These are phyloP conservation scores for Phialophora expanda DNA, from an alignment of 2,329 filamentous ascomycete species.

Conservation along the genomic window DNA sequence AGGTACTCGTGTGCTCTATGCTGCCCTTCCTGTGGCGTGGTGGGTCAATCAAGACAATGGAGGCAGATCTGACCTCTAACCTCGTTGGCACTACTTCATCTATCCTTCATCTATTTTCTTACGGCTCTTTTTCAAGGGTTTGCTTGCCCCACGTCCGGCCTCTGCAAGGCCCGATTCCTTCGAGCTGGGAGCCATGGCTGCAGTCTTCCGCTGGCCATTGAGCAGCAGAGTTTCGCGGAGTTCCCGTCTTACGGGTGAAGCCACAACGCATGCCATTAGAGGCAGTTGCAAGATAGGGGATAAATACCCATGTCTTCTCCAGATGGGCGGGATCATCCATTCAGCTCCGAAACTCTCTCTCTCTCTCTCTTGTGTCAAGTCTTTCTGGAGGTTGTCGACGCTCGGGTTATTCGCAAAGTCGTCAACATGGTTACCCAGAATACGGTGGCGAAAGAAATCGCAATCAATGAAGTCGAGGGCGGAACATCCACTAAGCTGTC, in stretches of 20 bases:
- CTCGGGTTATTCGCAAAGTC: not conserved
- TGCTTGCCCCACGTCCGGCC: not conserved
- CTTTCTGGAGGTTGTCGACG: not conserved
- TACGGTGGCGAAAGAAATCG: slow-evolving; percentile 16
- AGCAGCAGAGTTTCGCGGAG: not conserved
- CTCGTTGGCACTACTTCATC: not conserved
- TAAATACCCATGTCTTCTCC: not conserved
- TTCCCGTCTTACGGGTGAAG: not conserved
- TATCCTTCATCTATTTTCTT: not conserved
- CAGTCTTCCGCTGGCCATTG: not conserved
- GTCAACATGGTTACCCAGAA: not conserved
- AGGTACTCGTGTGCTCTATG: not conserved
- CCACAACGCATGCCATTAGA: not conserved
- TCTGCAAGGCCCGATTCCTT: not conserved
- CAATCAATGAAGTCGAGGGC: slow-evolving; percentile 23
- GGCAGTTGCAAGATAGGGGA: not conserved
- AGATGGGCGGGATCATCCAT: not conserved
- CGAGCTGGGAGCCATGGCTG: not conserved
- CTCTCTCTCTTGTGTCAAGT: not conserved
- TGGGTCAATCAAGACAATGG: not conserved
- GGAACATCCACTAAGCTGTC: slow-evolving; percentile 7
- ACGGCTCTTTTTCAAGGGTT: not conserved
- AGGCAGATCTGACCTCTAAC: not conserved
- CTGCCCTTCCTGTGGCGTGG: not conserved
- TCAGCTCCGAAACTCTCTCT: not conserved